Conservation (phyloP, 352 stramenopile genomes). For the Thraustotheca clavata region DNA sequence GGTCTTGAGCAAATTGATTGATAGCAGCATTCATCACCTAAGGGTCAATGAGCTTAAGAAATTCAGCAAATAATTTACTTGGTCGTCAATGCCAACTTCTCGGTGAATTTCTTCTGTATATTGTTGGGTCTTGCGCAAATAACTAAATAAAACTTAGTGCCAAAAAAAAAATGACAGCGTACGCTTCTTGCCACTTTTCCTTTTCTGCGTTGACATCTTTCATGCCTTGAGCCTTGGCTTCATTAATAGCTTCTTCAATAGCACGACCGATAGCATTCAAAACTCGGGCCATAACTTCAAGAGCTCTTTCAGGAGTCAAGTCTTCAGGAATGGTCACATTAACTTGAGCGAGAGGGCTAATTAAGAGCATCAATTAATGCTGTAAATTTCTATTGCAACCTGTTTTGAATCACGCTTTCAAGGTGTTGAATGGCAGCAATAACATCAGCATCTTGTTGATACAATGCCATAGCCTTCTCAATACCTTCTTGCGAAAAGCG, state of each 20-base stretch:
- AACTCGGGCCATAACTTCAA: conserved; percentile 57
- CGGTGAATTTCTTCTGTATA: conserved; percentile 14
- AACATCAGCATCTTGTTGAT: conserved; percentile 10
- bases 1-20: conserved; percentile 10
- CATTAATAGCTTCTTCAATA: conserved; percentile 65
- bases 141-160: neutral
- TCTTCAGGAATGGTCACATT: conserved; percentile 36
- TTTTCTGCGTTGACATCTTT: conserved; percentile 30
- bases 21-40: conserved; percentile 18
- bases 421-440: conserved; percentile 11
- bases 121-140: conserved; percentile 12
- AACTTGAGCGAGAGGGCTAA: neutral
- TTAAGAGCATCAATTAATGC: neutral
- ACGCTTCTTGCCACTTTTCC: conserved; percentile 18
- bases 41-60: neutral
- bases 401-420: conserved; percentile 18
- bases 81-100: neutral
- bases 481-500: conserved; percentile 15
- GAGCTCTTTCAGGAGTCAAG: conserved; percentile 54
- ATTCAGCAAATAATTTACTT: neutral
- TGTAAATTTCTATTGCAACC: too few relatives aligned
- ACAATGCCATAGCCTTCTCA: conserved; percentile 5
- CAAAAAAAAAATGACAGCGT: neutral
- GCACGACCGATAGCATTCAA: conserved; percentile 67
- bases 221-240: conserved; percentile 62